phyloP scores from a whole-genome alignment of 176 grass and related monocot genomes.

The Ananas comosus region DNA sequence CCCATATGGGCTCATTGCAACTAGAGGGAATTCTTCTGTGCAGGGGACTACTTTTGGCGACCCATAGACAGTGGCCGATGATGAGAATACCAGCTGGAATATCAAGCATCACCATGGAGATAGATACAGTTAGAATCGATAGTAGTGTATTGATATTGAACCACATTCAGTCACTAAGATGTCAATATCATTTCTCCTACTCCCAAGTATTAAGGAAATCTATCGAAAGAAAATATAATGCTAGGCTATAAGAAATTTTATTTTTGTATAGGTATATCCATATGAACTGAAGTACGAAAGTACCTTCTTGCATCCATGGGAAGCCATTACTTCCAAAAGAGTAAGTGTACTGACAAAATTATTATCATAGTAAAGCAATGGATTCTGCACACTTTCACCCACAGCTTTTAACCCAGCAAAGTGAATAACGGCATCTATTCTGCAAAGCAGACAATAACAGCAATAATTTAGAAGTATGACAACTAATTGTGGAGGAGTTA shows the following conservation, averaged over 20 bases:
- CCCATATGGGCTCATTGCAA: conserved; percentile 84
- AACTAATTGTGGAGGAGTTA: not conserved
- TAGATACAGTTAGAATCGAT: not conserved
- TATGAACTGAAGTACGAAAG: conserved; percentile 15
- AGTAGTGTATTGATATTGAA: conserved; percentile 11
- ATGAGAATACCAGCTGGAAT: conserved; percentile 90
- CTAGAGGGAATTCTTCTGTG: conserved; percentile 84
- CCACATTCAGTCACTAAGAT: not conserved
- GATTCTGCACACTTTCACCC: conserved; percentile 87
- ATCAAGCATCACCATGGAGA: conserved; percentile 14
- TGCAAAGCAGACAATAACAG: conserved; percentile 21
- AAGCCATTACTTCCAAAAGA: conserved; percentile 96
- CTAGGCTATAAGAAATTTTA: not conserved
- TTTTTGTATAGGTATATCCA: not conserved
- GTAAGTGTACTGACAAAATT: conserved; percentile 73
- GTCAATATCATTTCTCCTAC: not conserved
- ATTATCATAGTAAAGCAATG: conserved; percentile 88
- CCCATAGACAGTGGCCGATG: conserved; percentile 93
- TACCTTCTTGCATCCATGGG: conserved; percentile 96
- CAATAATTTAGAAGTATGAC: conserved; percentile 6
- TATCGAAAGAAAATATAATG: not conserved
- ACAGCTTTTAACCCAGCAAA: conserved; percentile 94
- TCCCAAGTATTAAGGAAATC: not conserved
- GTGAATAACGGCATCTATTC: conserved; percentile 96
- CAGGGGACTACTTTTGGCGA: conserved; percentile 82